These are phyloP conservation scores for Parachaetomium inaequale DNA, from an alignment of 495 filamentous ascomycete species.

Conservation along the genomic window DNA sequence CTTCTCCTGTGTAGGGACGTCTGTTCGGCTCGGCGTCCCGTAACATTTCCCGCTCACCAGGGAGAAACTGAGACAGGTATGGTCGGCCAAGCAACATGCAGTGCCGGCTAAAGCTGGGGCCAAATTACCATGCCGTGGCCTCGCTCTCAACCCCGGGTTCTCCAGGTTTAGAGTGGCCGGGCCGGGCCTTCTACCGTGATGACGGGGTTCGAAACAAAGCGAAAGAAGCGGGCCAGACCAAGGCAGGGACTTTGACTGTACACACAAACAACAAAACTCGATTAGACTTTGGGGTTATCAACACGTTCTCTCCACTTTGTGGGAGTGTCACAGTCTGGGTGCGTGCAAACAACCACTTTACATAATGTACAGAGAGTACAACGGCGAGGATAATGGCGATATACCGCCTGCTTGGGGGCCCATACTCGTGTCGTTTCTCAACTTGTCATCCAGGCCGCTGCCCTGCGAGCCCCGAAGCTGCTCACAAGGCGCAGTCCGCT, in stretches of 20 bases:
- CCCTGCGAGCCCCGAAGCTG: constrained; percentile 75
- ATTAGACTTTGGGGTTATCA: not conserved
- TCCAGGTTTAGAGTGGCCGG: not conserved
- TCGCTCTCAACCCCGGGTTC: not conserved
- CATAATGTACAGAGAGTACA: constrained; percentile 4
- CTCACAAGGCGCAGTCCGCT: constrained; percentile 83
- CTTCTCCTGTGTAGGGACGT: not conserved
- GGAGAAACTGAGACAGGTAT: not conserved
- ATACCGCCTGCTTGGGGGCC: not conserved
- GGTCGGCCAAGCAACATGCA: not conserved
- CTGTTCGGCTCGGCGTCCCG: not conserved
- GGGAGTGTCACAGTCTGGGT: not conserved
- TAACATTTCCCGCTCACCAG: not conserved
- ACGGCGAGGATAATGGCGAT: not conserved
- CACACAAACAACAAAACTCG: no score
- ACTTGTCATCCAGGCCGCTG: constrained; percentile 84
- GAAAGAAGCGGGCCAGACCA: not conserved
- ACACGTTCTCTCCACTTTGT: not conserved
- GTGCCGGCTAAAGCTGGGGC: not conserved
- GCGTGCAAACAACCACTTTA: not conserved
- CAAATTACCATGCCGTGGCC: not conserved
- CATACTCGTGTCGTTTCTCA: constrained; percentile 36
- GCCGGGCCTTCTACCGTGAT: constrained; percentile 2
- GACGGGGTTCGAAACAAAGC: not conserved
- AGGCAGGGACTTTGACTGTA: not conserved